Conservation (phyloP, 208 protist species). For the Crithidia mellificae region DNA sequence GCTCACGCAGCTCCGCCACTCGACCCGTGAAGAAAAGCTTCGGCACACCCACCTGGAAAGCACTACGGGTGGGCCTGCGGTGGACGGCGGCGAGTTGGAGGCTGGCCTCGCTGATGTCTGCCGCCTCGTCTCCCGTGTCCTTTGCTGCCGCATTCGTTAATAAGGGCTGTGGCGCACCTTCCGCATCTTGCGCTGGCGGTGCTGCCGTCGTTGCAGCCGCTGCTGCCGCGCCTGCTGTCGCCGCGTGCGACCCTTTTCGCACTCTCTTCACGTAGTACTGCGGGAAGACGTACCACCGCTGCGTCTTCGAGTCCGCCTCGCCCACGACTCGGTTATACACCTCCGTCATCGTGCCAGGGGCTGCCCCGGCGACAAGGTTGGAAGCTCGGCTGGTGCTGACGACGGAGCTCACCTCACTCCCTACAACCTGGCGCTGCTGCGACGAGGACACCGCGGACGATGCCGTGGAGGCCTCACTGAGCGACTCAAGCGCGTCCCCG, state of each 20-base stretch:
- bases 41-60: slow-evolving; percentile 14
- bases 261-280: slow-evolving; percentile 25
- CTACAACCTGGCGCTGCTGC: not conserved
- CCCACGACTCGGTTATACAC: slow-evolving; percentile 9
- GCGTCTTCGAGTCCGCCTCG: slow-evolving; percentile 10
- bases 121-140: not conserved
- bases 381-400: not conserved
- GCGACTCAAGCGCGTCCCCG: not conserved
- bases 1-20: slow-evolving; percentile 18
- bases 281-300: slow-evolving; percentile 41
- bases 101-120: not conserved
- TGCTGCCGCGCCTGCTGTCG: not conserved
- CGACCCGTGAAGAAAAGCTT: slow-evolving; percentile 41
- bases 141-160: not conserved
- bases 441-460: not conserved
- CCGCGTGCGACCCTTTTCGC: not conserved
- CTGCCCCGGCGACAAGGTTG: not conserved
- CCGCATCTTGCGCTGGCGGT: no score
- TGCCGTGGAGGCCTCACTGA: not conserved
- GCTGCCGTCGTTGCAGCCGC: no score
- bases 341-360: slow-evolving; percentile 8
- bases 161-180: no score
- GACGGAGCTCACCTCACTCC: not conserved
- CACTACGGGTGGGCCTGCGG: not conserved
- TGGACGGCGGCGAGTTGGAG: not conserved